These are phyloP conservation scores for Saksenaea vasiformis DNA, from an alignment of 371 early-diverging fungal species.

Conservation along the genomic window DNA sequence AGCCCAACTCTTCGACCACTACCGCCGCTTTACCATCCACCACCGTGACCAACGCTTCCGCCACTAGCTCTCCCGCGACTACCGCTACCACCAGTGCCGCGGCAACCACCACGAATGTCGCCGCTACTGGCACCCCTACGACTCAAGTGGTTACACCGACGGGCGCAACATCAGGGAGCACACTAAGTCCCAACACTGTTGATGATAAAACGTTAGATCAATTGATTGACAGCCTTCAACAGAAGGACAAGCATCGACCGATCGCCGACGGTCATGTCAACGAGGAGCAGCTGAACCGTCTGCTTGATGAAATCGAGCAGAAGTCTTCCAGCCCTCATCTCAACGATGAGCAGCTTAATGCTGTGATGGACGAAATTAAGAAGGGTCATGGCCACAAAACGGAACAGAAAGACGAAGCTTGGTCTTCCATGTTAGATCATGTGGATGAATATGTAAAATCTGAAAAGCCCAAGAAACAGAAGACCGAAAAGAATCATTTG, in stretches of 20 bases:
- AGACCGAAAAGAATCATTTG: neutral
- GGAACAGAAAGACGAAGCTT: neutral
- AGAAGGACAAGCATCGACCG: neutral
- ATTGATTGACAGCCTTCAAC: slow-evolving; percentile 3
- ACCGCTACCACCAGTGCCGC: neutral
- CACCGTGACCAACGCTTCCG: neutral
- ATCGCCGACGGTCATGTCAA: neutral
- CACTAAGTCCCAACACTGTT: neutral
- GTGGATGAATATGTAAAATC: neutral
- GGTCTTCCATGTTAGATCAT: neutral
- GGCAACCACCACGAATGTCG: neutral
- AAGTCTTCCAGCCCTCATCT: neutral
- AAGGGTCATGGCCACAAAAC: neutral
- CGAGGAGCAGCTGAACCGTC: neutral
- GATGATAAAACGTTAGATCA: neutral
- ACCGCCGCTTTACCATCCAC: neutral
- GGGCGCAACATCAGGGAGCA: neutral
- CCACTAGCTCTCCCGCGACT: neutral
- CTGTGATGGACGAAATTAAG: slow-evolving; percentile 15
- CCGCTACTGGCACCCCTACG: neutral
- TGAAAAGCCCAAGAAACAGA: neutral
- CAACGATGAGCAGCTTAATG: slow-evolving; percentile 11
- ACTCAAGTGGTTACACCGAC: neutral
- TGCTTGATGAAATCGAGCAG: neutral
- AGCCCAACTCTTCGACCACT: neutral